Evolutionary conservation across 352 stramenopile genomes (phyloP), one percentile per base, ranked within the genome.

Genomic region (Phytopythium aichiense): DNA sequence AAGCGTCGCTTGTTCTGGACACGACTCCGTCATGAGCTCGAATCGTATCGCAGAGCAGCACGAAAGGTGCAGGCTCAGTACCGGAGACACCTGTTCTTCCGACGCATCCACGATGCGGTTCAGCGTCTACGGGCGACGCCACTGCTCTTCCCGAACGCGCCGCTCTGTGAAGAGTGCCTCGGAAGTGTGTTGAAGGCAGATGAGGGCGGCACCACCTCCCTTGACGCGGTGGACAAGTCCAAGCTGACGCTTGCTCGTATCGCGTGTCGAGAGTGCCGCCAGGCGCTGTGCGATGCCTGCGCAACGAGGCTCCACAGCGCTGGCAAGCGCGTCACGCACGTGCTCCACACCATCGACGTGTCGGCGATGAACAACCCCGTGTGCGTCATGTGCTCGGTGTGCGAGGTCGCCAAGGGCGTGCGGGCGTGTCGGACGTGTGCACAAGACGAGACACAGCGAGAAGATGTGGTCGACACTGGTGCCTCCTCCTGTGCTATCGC

Each of bases 151-250:
- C 67, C 61, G 9, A 69, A 79, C 38, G 58, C 72, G 4, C 74
- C 72, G 4, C 54, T 83, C 6, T 83, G 74, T 57, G 65, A 78
- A 61, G 61, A 70, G 20, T 83, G 74, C 48, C 63, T 69, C 22
- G 40, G 54, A 0, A 11, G 2, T 23, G 18, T 8, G 20, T 15
- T 16, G 33, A 49, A 6, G 33, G 16, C 30, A 6, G 7, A n/a
- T 3, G 16, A 42, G 2, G 15, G n/a, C 12, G 50, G 25, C 22
- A 18, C 30, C 2, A 13, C 16, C 3, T 38, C 31, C 13, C 11
- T 52, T 7, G 46, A 57, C 42, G 8, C n/a, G 9, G 31, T 35
- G 38, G 28, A 48, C n/a, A 40, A 1, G 12, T 46, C 31, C 9
- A 58, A 5, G 15, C 56, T 70, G 2, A 55, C 56, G 8, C 65